A percentile compares a stretch with the other conserved stretches of the same genome.
phyloP scores from a whole-genome alignment of 495 filamentous ascomycete genomes.

The Penicillium herquei region DNA sequence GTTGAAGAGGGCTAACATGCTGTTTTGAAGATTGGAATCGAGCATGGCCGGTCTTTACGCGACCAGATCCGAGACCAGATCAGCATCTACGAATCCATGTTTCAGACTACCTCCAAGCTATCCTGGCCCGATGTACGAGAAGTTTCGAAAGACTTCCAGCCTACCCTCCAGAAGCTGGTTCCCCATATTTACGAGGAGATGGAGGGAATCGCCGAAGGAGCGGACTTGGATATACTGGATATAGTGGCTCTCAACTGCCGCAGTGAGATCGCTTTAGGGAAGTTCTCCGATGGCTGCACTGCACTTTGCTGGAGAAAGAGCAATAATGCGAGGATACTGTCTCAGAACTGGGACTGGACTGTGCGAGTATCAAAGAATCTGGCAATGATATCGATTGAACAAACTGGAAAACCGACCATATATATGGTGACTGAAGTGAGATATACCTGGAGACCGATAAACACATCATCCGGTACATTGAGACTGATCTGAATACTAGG shows the following conservation, averaged over 20 bases:
- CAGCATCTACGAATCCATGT: conserved; percentile 51
- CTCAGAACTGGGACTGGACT: conserved; percentile 70
- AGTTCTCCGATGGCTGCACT: conserved; percentile 65
- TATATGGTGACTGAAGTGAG: conserved; percentile 45
- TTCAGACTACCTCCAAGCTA: conserved; percentile 46
- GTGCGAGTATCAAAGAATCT: conserved; percentile 50
- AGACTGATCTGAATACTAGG: conserved; percentile 30
- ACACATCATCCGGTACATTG: too few species aligned
- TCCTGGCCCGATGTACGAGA: conserved; percentile 48
- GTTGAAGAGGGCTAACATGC: too few species aligned
- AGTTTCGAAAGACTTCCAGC: conserved; percentile 45
- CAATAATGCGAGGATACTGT: conserved; percentile 42
- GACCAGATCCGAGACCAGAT: conserved; percentile 47
- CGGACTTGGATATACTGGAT: conserved; percentile 49
- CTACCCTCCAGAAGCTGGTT: conserved; percentile 34
- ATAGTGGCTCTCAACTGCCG: conserved; percentile 67
- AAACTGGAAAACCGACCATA: conserved; percentile 45
- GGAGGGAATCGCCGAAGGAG: conserved; percentile 59
- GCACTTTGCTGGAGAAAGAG: conserved; percentile 52
- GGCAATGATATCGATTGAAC: conserved; percentile 53
- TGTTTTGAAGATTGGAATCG: conserved; percentile 46
- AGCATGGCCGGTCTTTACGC: conserved; percentile 51
- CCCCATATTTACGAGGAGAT: conserved; percentile 54
- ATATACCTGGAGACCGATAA: neutral
- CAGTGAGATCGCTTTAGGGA: conserved; percentile 65